Conservation (phyloP, 2,329 filamentous ascomycete genomes). For the Colletotrichum tamarilloi region DNA sequence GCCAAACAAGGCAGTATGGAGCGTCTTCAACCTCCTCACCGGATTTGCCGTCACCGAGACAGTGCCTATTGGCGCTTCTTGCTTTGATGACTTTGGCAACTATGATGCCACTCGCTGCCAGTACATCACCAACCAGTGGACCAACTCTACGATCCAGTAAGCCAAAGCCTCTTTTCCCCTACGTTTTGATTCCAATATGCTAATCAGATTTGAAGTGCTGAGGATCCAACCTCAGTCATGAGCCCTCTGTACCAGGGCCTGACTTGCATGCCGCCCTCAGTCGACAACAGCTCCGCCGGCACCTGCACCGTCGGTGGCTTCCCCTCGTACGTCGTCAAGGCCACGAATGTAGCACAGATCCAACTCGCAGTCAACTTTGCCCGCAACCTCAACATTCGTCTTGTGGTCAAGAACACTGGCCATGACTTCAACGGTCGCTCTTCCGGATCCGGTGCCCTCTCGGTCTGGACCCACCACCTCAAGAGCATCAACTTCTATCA, state of each 20-base stretch:
- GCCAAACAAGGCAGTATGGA: constrained; percentile 43
- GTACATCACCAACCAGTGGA: constrained; percentile 42
- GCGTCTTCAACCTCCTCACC: constrained; percentile 45
- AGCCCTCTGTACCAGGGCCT: constrained; percentile 52
- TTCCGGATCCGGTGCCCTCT: constrained; percentile 47
- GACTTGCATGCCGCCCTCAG: constrained; percentile 46
- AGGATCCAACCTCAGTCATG: constrained; percentile 53
- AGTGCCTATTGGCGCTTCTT: constrained; percentile 45
- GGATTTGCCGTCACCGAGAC: constrained; percentile 47
- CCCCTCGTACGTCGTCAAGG: constrained; percentile 54
- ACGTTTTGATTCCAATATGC: too few species aligned
- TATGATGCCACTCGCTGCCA: constrained; percentile 43
- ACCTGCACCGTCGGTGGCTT: constrained; percentile 53
- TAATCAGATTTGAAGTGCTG: constrained; percentile 37
- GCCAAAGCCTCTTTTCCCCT: background rate
- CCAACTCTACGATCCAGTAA: constrained; percentile 39
- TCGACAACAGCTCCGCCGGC: constrained; percentile 38
- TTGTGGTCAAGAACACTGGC: constrained; percentile 59
- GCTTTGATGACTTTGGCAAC: constrained; percentile 41
- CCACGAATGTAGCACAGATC: constrained; percentile 54
- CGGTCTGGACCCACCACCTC: constrained; percentile 51
- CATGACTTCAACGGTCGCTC: constrained; percentile 48
- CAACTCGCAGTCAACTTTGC: constrained; percentile 60
- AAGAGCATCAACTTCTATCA: constrained; percentile 50
- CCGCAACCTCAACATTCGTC: constrained; percentile 56